phyloP scores from a whole-genome alignment of 2,329 filamentous ascomycete species.

The Orbilia javanica region DNA sequence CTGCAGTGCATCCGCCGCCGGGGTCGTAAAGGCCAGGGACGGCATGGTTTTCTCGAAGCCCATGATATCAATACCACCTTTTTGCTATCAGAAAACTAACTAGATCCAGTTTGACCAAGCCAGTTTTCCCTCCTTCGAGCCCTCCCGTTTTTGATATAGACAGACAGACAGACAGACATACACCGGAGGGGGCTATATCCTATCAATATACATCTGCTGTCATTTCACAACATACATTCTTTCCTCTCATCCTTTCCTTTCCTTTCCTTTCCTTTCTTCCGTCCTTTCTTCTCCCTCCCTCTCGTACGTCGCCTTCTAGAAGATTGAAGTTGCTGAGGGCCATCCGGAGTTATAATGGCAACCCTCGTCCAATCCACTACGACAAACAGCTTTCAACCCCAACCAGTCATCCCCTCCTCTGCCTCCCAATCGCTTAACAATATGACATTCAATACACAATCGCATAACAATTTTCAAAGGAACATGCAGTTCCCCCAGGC shows the following conservation, averaged over 20 bases:
- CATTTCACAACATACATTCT: not conserved
- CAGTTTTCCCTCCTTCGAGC: not conserved
- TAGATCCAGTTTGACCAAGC: not conserved
- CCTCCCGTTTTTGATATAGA: not conserved
- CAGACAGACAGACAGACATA: no score
- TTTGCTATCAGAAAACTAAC: not conserved
- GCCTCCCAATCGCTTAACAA: conserved; percentile 76
- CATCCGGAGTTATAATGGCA: conserved; percentile 72
- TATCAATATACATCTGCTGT: not conserved
- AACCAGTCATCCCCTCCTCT: conserved; percentile 79
- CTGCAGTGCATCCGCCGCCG: not conserved
- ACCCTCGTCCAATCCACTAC: conserved; percentile 78
- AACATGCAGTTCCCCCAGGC: conserved; percentile 67
- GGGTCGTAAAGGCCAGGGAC: not conserved
- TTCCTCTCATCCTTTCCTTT: no score
- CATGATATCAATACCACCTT: not conserved
- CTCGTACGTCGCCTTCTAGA: not conserved
- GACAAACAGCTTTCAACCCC: conserved; percentile 70
- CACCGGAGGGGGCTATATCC: not conserved
- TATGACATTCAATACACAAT: conserved; percentile 70
- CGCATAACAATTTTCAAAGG: conserved; percentile 62
- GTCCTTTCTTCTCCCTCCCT: no score
- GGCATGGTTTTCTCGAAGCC: not conserved
- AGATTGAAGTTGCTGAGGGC: not conserved
- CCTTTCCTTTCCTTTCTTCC: no score